phyloP scores from a whole-genome alignment of 1,284 basidiomycete species.

The Trametes hirsuta region DNA sequence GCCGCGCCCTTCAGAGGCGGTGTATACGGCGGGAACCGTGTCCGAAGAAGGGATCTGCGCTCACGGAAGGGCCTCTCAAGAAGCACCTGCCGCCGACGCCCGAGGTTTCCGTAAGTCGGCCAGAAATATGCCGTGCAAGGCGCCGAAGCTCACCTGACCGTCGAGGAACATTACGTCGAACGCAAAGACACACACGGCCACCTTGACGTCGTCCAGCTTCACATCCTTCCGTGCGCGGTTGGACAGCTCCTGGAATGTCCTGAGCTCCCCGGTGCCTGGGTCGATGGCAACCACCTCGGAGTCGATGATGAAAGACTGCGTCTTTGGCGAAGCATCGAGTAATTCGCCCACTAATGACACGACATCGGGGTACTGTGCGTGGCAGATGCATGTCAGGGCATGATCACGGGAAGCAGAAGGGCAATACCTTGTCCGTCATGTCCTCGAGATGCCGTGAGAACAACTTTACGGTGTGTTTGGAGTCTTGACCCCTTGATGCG shows the following conservation, averaged over 20 bases:
- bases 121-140: neutral
- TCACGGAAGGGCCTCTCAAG: conserved; percentile 75
- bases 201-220: conserved; percentile 75
- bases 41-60: conserved; percentile 68
- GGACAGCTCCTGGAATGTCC: conserved; percentile 87
- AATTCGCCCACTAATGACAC: conserved; percentile 57
- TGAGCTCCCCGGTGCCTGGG: conserved; percentile 62
- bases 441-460: conserved; percentile 93
- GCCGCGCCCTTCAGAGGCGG: conserved; percentile 56
- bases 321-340: conserved; percentile 45
- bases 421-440: conserved; percentile 81
- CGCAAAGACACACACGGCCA: conserved; percentile 84
- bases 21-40: conserved; percentile 57
- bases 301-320: conserved; percentile 81
- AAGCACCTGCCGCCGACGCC: conserved; percentile 54
- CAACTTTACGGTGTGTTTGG: conserved; percentile 59
- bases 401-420: conserved; percentile 12
- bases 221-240: conserved; percentile 89
- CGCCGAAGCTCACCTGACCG: conserved; percentile 57
- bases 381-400: conserved; percentile 25
- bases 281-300: conserved; percentile 89
- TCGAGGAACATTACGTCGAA: conserved; percentile 94
- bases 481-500: conserved; percentile 49
- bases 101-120: conserved; percentile 14
- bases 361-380: conserved; percentile 84